phyloP scores from a whole-genome alignment of 805 yeast genomes.

The Candida maris region DNA sequence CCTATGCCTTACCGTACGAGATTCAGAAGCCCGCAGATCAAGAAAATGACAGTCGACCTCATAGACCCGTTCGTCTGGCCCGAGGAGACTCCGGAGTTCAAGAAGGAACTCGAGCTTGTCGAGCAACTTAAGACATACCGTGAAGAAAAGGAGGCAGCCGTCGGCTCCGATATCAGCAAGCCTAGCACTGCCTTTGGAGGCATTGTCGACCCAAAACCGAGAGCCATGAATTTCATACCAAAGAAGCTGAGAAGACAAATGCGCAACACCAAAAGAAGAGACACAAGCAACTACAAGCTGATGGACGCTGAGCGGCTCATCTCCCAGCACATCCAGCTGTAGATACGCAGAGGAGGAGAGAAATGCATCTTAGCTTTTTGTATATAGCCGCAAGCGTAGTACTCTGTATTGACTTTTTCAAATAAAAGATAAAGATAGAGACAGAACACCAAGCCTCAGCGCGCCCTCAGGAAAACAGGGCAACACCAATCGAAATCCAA shows the following conservation, averaged over 20 bases:
- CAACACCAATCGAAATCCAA: no score
- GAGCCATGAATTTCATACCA: slow-evolving; percentile 66
- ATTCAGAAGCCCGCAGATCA: slow-evolving; percentile 73
- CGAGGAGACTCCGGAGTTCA: slow-evolving; percentile 38
- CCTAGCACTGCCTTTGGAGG: slow-evolving; percentile 78
- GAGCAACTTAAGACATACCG: slow-evolving; percentile 51
- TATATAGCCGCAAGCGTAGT: no score
- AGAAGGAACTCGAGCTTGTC: slow-evolving; percentile 31
- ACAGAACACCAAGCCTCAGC: slow-evolving; percentile 5
- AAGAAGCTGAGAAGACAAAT: slow-evolving; percentile 42
- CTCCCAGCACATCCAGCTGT: slow-evolving; percentile 38
- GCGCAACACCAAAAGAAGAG: slow-evolving; percentile 40
- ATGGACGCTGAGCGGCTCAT: slow-evolving; percentile 35
- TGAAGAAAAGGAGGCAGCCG: slow-evolving; percentile 42
- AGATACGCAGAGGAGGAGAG: slow-evolving; percentile 6
- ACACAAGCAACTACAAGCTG: slow-evolving; percentile 23
- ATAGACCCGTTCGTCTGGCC: slow-evolving; percentile 97
- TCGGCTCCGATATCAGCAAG: slow-evolving; percentile 65
- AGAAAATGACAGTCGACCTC: slow-evolving; percentile 97
- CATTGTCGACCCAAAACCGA: slow-evolving; percentile 47
- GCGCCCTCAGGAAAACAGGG: no score
- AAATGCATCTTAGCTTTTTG: no score
- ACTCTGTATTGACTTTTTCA: no score
- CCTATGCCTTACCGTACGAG: slow-evolving; percentile 61
- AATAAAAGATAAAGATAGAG: slow-evolving; percentile 3